Conservation (phyloP, 1,284 basidiomycete genomes). For the Malassezia equina region DNA sequence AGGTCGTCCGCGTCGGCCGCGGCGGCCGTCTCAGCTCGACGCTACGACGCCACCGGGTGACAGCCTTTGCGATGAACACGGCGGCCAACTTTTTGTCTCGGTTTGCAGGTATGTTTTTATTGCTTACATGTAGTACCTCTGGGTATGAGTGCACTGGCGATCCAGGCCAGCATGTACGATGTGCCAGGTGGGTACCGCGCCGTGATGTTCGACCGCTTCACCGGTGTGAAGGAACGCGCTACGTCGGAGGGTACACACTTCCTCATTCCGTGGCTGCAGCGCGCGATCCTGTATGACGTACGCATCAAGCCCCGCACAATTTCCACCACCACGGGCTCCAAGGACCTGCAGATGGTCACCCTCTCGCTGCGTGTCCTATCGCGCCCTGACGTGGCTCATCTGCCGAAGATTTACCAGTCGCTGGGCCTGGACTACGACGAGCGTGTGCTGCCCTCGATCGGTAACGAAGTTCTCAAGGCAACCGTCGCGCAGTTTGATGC, state of each 20-base stretch:
- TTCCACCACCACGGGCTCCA: conserved; percentile 88
- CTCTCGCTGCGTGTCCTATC: conserved; percentile 92
- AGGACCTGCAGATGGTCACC: conserved; percentile 85
- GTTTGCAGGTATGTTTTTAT: conserved; percentile 11
- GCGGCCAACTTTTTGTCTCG: conserved; percentile 13
- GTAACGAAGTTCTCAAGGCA: conserved; percentile 88
- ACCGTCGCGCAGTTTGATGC: conserved; percentile 98
- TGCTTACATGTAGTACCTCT: conserved; percentile 36
- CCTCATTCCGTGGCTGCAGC: conserved; percentile 76
- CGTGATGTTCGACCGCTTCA: conserved; percentile 96
- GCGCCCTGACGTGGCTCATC: conserved; percentile 75
- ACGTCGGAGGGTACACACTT: conserved; percentile 83
- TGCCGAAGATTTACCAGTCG: conserved; percentile 87
- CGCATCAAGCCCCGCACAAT: conserved; percentile 96
- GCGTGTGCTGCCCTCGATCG: conserved; percentile 63
- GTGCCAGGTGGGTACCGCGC: conserved; percentile 66
- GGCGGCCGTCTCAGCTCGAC: background rate
- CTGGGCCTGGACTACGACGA: conserved; percentile 96
- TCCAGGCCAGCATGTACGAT: conserved; percentile 49
- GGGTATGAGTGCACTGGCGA: conserved; percentile 41
- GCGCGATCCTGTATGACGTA: conserved; percentile 92
- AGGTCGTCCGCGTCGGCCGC: background rate
- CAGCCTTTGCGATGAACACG: conserved; percentile 3
- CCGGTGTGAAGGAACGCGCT: conserved; percentile 58
- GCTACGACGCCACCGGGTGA: background rate